A percentile compares a stretch with the other conserved stretches of the same genome.
phyloP scores from a whole-genome alignment of 352 stramenopile genomes.

The Thraustochytrium sp. region DNA sequence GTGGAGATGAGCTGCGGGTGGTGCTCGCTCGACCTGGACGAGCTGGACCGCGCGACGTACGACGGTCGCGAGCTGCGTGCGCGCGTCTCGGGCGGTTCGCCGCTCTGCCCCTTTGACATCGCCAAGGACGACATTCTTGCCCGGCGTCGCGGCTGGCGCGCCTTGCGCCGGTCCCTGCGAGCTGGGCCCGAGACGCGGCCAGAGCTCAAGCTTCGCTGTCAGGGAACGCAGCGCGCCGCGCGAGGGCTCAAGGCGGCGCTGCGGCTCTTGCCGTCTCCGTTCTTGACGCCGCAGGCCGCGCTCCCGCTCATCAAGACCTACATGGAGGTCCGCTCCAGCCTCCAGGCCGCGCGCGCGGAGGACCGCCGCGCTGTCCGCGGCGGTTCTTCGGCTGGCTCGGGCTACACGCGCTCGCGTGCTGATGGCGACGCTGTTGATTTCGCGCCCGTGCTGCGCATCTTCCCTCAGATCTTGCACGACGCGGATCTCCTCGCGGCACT shows the following conservation, averaged over 20 bases:
- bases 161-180: background rate
- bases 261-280: background rate
- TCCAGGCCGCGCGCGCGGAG: background rate
- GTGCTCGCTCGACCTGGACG: background rate
- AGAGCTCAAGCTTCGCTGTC: background rate
- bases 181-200: background rate
- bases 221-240: background rate
- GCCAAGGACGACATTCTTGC: conserved; percentile 9
- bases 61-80: background rate
- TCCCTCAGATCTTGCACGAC: conserved; percentile 18
- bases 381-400: background rate
- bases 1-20: conserved; percentile 35
- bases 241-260: background rate
- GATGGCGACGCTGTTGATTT: background rate
- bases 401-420: background rate
- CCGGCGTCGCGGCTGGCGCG: background rate
- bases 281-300: background rate
- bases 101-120: background rate
- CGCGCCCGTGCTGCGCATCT: conserved; percentile 18
- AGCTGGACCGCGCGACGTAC: background rate
- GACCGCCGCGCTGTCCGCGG: background rate
- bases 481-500: background rate
- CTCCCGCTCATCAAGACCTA: background rate
- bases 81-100: background rate
- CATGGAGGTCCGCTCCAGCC: background rate